A percentile compares a stretch with the other conserved stretches of the same genome.
phyloP scores from a whole-genome alignment of 2,329 filamentous ascomycete species.

The Biscogniauxia marginata region DNA sequence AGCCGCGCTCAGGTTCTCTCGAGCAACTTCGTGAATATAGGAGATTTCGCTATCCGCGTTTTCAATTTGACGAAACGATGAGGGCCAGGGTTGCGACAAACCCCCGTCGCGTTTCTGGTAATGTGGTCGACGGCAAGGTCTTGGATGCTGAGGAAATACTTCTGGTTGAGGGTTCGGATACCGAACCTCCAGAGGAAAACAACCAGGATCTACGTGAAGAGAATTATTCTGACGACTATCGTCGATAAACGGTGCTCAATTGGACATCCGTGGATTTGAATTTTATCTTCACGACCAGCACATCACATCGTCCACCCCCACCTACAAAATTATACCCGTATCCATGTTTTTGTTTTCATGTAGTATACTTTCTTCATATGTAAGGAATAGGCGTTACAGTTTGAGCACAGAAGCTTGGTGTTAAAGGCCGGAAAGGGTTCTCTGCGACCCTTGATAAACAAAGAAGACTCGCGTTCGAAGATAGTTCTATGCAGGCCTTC shows the following conservation, averaged over 20 bases:
- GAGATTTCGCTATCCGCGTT: neutral
- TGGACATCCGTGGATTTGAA: neutral
- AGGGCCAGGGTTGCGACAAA: neutral
- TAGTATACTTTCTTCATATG: neutral
- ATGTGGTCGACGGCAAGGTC: neutral
- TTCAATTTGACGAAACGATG: neutral
- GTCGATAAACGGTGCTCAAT: neutral
- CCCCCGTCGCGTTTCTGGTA: neutral
- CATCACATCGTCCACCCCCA: neutral
- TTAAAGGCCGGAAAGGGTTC: neutral
- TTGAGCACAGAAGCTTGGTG: neutral
- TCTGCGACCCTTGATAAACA: neutral
- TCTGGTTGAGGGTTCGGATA: neutral
- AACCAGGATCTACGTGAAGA: neutral
- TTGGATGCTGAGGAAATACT: neutral
- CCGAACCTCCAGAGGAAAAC: neutral
- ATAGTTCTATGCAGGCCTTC: neutral
- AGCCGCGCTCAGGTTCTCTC: neutral
- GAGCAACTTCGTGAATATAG: neutral
- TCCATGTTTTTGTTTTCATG: neutral
- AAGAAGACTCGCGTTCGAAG: neutral
- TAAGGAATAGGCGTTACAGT: neutral
- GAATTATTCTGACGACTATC: neutral
- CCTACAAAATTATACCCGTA: neutral
- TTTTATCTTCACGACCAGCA: neutral